A percentile compares a stretch with the other conserved stretches of the same genome.
Evolutionary conservation across 441 rosid species (phyloP).

Genomic region (Jatropha multifida): DNA sequence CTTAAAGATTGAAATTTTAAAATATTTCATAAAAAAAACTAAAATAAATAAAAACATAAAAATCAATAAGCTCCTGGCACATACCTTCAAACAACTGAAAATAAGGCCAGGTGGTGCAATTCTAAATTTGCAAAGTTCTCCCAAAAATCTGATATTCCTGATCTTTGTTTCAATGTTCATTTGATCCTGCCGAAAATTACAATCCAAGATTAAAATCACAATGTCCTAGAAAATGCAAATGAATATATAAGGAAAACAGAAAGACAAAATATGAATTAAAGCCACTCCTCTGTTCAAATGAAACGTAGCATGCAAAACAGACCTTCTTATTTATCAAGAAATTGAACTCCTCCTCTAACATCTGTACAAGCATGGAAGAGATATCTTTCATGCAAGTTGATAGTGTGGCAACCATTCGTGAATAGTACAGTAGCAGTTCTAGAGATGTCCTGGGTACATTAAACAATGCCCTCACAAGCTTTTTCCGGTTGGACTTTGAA

Average conservation of each 20-base stretch:
- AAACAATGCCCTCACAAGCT: slow-evolving; percentile 91
- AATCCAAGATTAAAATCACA: slow-evolving; percentile 7
- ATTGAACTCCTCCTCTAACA: slow-evolving; percentile 99
- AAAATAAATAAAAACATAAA: not conserved
- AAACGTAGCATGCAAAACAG: slow-evolving; percentile 19
- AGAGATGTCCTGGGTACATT: slow-evolving; percentile 97
- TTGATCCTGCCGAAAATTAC: slow-evolving; percentile 80
- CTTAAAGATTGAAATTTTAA: not conserved
- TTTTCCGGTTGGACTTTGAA: slow-evolving; percentile 92
- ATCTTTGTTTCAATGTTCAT: slow-evolving; percentile 99
- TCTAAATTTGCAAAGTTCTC: slow-evolving; percentile 97
- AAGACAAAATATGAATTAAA: slow-evolving; percentile 10
- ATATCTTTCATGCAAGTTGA: slow-evolving; percentile 97
- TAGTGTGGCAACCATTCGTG: slow-evolving; percentile 94
- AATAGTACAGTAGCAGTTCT: slow-evolving; percentile 92
- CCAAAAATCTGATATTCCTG: slow-evolving; percentile 96
- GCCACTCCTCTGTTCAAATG: slow-evolving; percentile 15
- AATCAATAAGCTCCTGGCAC: slow-evolving; percentile 16
- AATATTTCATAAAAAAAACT: not conserved
- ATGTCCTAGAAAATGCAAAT: not conserved
- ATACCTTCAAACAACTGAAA: slow-evolving; percentile 97
- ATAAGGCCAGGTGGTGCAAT: slow-evolving; percentile 83
- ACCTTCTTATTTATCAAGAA: slow-evolving; percentile 97
- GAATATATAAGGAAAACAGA: slow-evolving; percentile 5
- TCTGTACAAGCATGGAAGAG: slow-evolving; percentile 82